These are phyloP conservation scores for Neonectria hederae DNA, from an alignment of 2,329 filamentous ascomycete genomes.

Conservation along the genomic window DNA sequence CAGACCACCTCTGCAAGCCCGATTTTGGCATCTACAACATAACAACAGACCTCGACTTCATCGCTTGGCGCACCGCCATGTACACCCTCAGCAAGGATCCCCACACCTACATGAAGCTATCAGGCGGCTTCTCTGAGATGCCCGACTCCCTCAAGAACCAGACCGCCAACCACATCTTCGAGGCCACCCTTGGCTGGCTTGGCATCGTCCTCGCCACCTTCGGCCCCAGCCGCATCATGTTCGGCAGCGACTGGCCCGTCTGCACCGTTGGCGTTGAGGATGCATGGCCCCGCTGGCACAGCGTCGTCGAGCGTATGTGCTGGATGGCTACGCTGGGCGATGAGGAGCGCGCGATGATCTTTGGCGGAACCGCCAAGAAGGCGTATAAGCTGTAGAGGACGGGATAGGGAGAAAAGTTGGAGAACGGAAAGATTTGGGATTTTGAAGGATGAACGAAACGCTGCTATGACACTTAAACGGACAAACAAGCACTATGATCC, in stretches of 20 bases:
- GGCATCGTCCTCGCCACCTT: slow-evolving; percentile 78
- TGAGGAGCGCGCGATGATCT: slow-evolving; percentile 73
- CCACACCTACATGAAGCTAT: slow-evolving; percentile 90
- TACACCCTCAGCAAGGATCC: slow-evolving; percentile 71
- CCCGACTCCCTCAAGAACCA: slow-evolving; percentile 61
- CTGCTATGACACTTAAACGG: slow-evolving; percentile 1
- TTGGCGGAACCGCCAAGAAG: slow-evolving; percentile 75
- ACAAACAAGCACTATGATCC: neutral
- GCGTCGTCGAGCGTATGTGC: slow-evolving; percentile 74
- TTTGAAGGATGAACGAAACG: neutral
- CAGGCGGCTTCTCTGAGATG: slow-evolving; percentile 85
- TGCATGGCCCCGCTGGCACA: slow-evolving; percentile 81
- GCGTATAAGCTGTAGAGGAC: slow-evolving; percentile 68
- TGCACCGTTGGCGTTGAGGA: slow-evolving; percentile 72
- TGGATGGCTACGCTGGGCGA: slow-evolving; percentile 68
- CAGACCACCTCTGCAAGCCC: slow-evolving; percentile 92
- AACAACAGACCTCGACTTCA: slow-evolving; percentile 66
- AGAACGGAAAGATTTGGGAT: neutral
- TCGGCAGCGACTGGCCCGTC: slow-evolving; percentile 93
- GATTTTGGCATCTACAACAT: slow-evolving; percentile 72
- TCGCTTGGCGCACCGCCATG: slow-evolving; percentile 76
- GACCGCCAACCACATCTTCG: slow-evolving; percentile 66
- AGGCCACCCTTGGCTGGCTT: slow-evolving; percentile 74
- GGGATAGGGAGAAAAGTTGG: neutral
- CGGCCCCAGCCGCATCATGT: slow-evolving; percentile 79